Percentiles rank a stretch among this genome's conserved stretches.
Evolutionary conservation across 345 rosid species (phyloP).

Genomic region (Salix arbutifolia): DNA sequence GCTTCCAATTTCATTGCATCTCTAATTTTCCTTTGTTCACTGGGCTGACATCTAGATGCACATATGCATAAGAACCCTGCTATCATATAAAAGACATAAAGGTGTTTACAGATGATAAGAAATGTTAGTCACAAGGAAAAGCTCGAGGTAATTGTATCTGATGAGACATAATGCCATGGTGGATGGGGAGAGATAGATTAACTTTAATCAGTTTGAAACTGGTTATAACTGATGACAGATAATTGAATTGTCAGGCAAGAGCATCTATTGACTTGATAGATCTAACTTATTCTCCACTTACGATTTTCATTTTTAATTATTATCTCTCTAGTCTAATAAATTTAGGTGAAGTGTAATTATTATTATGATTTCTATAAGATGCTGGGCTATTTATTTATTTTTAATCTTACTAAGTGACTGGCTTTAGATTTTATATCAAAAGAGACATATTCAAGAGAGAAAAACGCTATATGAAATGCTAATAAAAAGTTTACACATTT

Average conservation of each 20-base stretch:
- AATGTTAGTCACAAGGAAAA: background rate
- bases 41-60: background rate
- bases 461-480: background rate
- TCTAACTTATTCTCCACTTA: background rate
- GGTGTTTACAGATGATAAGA: background rate
- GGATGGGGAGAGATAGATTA: background rate
- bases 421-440: background rate
- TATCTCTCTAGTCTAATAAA: background rate
- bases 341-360: background rate
- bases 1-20: background rate
- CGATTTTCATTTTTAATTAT: background rate
- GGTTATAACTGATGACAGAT: background rate
- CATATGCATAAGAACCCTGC: background rate
- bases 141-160: background rate
- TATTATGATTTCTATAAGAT: background rate
- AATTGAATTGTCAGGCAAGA: background rate
- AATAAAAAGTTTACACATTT: background rate
- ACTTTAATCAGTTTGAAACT: background rate
- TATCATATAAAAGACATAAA: background rate
- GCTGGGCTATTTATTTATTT: background rate
- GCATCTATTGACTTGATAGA: background rate
- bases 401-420: background rate
- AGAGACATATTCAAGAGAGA: background rate
- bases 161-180: background rate
- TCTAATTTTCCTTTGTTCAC: background rate